phyloP scores from a whole-genome alignment of 1,284 basidiomycete species.

The Phlebopus sp. region DNA sequence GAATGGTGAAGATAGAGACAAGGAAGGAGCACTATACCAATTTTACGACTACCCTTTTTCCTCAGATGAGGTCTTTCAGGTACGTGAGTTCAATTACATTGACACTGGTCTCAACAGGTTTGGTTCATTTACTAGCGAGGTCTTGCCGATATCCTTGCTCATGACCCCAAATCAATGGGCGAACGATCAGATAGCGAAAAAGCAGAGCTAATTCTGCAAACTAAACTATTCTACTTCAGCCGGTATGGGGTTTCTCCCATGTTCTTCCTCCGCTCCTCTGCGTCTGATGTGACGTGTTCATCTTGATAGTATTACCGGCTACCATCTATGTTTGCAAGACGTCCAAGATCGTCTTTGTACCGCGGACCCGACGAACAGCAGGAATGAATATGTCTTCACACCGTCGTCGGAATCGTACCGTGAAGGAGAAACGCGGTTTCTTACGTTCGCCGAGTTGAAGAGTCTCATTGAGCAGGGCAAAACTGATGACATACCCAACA shows the following conservation, averaged over 20 bases:
- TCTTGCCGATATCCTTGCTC: constrained; percentile 51
- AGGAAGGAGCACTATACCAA: constrained; percentile 29
- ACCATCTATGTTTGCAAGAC: constrained; percentile 23
- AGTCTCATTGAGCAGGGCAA: constrained; percentile 66
- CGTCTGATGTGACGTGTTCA: constrained; percentile 4
- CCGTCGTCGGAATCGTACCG: constrained; percentile 2
- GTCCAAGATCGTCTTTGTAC: constrained; percentile 11
- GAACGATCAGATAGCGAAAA: constrained; percentile 40
- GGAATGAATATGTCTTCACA: constrained; percentile 19
- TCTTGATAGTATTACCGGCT: constrained; percentile 34
- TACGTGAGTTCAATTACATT: constrained; percentile 25
- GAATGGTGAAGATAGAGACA: constrained; percentile 8
- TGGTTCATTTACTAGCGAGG: constrained; percentile 48
- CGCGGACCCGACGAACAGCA: constrained; percentile 13
- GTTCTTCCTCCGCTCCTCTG: constrained; percentile 4
- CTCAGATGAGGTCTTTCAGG: constrained; percentile 58
- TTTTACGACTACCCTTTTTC: constrained; percentile 50
- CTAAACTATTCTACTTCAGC: constrained; percentile 71
- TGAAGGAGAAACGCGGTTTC: constrained; percentile 38
- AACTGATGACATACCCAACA: constrained; percentile 73
- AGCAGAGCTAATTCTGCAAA: constrained; percentile 48
- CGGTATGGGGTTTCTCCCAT: constrained; percentile 38
- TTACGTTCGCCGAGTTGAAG: constrained; percentile 67
- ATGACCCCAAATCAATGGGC: constrained; percentile 33
- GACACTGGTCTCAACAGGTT: not conserved